Base-by-base conservation (phyloP, 805 yeast genomes). In the Candida multigemmis region DNA sequence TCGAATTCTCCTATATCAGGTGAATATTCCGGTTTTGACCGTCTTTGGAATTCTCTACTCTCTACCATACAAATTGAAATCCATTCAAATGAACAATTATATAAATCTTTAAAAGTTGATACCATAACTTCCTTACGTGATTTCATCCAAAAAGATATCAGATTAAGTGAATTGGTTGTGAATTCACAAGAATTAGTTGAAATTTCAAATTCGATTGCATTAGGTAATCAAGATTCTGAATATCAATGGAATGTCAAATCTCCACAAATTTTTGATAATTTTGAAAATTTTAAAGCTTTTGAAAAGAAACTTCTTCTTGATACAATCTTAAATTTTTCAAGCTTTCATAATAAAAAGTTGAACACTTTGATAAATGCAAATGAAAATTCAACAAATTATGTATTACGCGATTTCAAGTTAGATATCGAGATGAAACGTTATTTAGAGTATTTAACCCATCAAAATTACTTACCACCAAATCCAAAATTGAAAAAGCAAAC, bases 211-310 rank as follows among this genome's bases (percentile, higher is more conserved):
- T 38, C 40, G 25, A 26, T 60, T 29, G 27, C 40, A 3, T 16
- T 26, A 3, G 24, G 28, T 9, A 26, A 30, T 14, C 26, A 37
- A 13, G 41, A 53, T 25, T 66, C 73, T 17, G 74, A 68, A 28
- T 60, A 60, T 19, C 68, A 71, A 40, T 85, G 95, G 95, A 77
- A 75, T 35, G 59, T 71, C 28, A 75, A 77, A 47, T 89, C 91
- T 2, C 89, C 94, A 3, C 73, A 68, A 30, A 72, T 80, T 22
- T 79, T 82, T 45, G 77, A 77, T 39, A 72, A 73, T 37, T 78
- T 85, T 47, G 91, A 84, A 45, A 65, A 63, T 35, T 74, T 78
- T 39, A 94, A 85, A 48, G 65, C 58, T 20, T 42, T 57, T 58
- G 50, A 74, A 83, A 55, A 64, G 72, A 50, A 62, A 54, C 33